A percentile compares a stretch with the other conserved stretches of the same genome.
phyloP scores from a whole-genome alignment of 495 filamentous ascomycete species.

The Talaromyces liani region DNA sequence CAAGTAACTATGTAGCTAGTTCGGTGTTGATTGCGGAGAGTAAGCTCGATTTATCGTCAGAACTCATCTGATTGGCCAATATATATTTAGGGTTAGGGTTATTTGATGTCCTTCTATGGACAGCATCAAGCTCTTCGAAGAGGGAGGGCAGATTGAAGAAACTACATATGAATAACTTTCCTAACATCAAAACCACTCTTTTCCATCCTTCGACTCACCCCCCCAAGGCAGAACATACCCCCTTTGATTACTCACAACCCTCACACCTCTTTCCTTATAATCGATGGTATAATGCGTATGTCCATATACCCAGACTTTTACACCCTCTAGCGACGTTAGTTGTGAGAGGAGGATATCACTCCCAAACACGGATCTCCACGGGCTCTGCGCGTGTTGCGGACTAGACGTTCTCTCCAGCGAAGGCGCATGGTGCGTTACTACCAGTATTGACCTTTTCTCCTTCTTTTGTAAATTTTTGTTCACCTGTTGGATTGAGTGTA shows the following conservation, averaged over 20 bases:
- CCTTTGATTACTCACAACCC: slow-evolving; percentile 46
- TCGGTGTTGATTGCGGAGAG: background rate
- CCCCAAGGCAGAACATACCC: slow-evolving; percentile 36
- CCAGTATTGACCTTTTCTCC: slow-evolving; percentile 1
- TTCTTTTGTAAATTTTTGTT: no score
- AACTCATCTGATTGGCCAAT: background rate
- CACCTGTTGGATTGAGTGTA: slow-evolving; percentile 18
- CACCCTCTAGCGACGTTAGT: background rate
- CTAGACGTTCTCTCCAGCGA: slow-evolving; percentile 30
- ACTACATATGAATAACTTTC: slow-evolving; percentile 15
- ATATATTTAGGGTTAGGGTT: background rate
- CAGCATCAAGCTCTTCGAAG: no score
- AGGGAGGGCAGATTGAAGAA: no score
- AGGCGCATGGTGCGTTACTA: slow-evolving; percentile 42
- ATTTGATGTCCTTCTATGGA: no score
- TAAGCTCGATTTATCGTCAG: background rate
- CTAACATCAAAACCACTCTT: slow-evolving; percentile 16
- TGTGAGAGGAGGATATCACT: slow-evolving; percentile 40
- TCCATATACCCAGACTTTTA: slow-evolving; percentile 35
- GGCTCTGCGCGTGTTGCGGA: slow-evolving; percentile 33
- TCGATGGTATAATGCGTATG: slow-evolving; percentile 42
- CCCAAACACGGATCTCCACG: slow-evolving; percentile 40
- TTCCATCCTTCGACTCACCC: slow-evolving; percentile 7
- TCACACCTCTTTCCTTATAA: slow-evolving; percentile 25
- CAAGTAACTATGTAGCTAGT: background rate